Base-by-base conservation (phyloP, 2,329 filamentous ascomycete species). In the Aspergillus uvarum region DNA sequence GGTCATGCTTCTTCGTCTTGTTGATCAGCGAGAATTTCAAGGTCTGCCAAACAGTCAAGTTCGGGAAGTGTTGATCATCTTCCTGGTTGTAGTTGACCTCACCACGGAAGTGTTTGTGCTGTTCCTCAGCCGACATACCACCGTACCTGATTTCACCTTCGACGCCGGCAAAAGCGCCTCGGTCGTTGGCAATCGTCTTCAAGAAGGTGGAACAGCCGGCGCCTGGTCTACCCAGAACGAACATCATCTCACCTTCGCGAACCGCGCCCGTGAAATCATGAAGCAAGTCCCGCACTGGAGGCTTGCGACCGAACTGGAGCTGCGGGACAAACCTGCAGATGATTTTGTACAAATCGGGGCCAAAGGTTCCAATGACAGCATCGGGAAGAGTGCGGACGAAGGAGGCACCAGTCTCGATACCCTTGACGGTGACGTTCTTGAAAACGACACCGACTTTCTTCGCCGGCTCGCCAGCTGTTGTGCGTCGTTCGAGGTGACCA, bases 401-500 rank as follows among this genome's bases (percentile, higher is more conserved):
- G 0, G 85, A 85, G 0, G 88, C 81, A 0, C 85, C 87, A 12
- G 85, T 85, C 47, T 87, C 86, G 7, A 87, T 78, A 19, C 90
- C 90, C 72, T 89, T 87, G 29, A 94, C 90, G 0, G 86, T 91
- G 53, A 94, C 79, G 66, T 90, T 83, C 74, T 89, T 90, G 80
- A 88, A 94, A 1, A 92, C 79, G 1, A 94, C 88, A 2, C 91
- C 90, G 11, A 94, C 85, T 68, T 88, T 90, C 78, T 94, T 95
- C 11, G 87, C 83, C 0, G 90, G 89, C 38, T 82, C 80, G 5
- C 86, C 88, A 4, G 76, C 71, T 31, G 87, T 83, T 2, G 84
- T 85, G 12, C 89, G 83, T 71, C 89, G 91, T 75, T 92, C 90
- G 60, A 92, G 87, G 67, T 90, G 88, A 1, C 90, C 90, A 61